Conservation (phyloP, 441 rosid genomes). For the Syzygium syzygioides region DNA sequence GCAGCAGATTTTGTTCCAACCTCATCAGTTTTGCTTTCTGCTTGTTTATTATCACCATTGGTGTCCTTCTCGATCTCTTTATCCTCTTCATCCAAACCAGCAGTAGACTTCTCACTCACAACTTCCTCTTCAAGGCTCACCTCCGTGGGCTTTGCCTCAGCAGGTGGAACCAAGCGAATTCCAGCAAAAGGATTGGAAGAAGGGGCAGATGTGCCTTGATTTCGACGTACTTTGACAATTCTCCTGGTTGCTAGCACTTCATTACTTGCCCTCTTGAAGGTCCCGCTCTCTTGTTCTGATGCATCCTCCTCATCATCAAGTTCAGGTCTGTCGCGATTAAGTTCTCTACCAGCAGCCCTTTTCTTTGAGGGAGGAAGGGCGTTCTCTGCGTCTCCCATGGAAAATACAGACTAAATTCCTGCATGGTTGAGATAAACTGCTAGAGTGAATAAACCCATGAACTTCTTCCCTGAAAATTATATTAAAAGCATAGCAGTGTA, state of each 20-base stretch:
- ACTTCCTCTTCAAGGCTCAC: conserved; percentile 17
- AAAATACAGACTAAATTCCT: neutral
- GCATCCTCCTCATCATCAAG: conserved; percentile 82
- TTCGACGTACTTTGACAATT: conserved; percentile 70
- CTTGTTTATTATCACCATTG: neutral
- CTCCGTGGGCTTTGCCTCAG: conserved; percentile 15
- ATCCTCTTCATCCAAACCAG: neutral
- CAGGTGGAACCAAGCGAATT: conserved; percentile 46
- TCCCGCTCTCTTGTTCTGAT: conserved; percentile 49
- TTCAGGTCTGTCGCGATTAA: conserved; percentile 74
- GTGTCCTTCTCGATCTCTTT: conserved; percentile 1
- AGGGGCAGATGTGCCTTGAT: conserved; percentile 29
- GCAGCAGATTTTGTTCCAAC: neutral
- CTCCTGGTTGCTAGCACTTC: conserved; percentile 74
- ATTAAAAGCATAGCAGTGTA: neutral
- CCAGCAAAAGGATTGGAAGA: conserved; percentile 83
- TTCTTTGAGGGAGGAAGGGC: conserved; percentile 74
- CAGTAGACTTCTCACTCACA: conserved; percentile 15
- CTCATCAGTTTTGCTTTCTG: neutral
- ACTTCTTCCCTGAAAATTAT: neutral
- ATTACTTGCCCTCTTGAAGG: conserved; percentile 83
- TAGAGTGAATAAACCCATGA: neutral
- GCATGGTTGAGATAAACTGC: neutral
- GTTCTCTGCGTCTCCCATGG: conserved; percentile 74
- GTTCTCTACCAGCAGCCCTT: conserved; percentile 82